These are phyloP conservation scores for Holtermannia corniformis DNA, from an alignment of 768 basidiomycete genomes.

Conservation along the genomic window DNA sequence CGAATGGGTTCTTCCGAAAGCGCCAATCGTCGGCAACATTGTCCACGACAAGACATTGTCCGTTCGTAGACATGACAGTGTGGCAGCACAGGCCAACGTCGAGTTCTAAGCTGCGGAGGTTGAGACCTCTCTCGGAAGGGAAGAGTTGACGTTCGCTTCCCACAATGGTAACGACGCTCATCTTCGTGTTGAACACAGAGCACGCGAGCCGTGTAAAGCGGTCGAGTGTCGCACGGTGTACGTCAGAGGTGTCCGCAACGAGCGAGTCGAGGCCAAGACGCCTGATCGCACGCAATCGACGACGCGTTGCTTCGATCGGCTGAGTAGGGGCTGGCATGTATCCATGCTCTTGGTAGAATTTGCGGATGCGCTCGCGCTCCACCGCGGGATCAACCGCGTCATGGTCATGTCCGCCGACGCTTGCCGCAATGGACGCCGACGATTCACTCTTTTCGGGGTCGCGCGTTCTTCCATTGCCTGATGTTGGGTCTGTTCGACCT, in stretches of 20 bases:
- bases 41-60: constrained; percentile 28
- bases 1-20: constrained; percentile 29
- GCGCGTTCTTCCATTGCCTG: constrained; percentile 2
- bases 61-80: constrained; percentile 15
- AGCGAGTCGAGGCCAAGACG: constrained; percentile 21
- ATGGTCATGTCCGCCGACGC: background rate
- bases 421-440: too few relatives aligned
- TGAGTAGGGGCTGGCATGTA: constrained; percentile 30
- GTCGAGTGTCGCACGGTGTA: constrained; percentile 20
- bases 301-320: constrained; percentile 16
- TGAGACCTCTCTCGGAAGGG: constrained; percentile 23
- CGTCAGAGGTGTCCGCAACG: constrained; percentile 11
- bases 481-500: background rate
- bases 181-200: constrained; percentile 22
- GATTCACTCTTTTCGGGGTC: too few relatives aligned
- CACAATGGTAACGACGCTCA: constrained; percentile 31
- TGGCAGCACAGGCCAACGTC: constrained; percentile 35
- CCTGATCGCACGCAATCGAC: constrained; percentile 26
- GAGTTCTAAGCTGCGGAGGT: constrained; percentile 8
- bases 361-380: constrained; percentile 16
- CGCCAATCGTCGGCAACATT: constrained; percentile 33
- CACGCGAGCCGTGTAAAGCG: constrained; percentile 34
- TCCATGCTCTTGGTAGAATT: constrained; percentile 23
- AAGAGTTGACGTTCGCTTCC: constrained; percentile 24
- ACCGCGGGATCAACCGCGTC: constrained; percentile 3